Evolutionary conservation across 2,329 filamentous ascomycete genomes (phyloP), one percentile per base, ranked within the genome.

Genomic region (Sphaerostilbella broomeana): DNA sequence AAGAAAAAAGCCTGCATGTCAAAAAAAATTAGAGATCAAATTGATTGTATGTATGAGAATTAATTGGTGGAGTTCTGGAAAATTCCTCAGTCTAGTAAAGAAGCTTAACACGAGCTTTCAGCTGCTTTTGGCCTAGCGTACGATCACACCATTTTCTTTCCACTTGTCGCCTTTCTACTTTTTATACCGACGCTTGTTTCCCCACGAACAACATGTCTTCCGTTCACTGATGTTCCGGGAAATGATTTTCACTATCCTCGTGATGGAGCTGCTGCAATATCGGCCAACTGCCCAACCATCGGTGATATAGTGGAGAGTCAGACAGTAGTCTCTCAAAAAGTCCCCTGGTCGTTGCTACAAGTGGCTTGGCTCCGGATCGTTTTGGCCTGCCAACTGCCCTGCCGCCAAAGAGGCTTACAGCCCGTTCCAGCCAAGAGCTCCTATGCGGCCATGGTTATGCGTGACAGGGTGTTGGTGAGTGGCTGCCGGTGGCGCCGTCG

Each of bases 141-240:
- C 25, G 4, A 42, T 42, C 24, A 42, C 40, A 42, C 40, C 40
- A 42, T 42, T 26, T n/a, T 27, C 28, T 35, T 27, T 33, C 27
- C 15, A 25, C 28, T 7, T 42, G 22, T 24, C 35, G 35, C 33
- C n/a, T 38, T 42, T 33, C 20, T 7, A 6, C 22, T 5, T 18
- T 30, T 9, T 12, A 12, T 35, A 10, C 32, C 20, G 38, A 35
- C 32, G 27, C 38, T 12, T 30, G 2, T 21, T 35, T 24, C 22
- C n/a, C n/a, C n/a, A n/a, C n/a, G n/a, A 25, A 8, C 22, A 25
- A 25, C 22, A 25, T 25, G n/a, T n/a, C n/a, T n/a, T n/a, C n/a
- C n/a, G n/a, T n/a, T n/a, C n/a, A n/a, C n/a, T n/a, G n/a, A n/a
- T n/a, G n/a, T n/a, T n/a, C n/a, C n/a, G n/a, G n/a, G n/a, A n/a